A percentile compares a stretch with the other conserved stretches of the same genome.
Conservation (phyloP, 129 eudicot species). For the Centrapalus pauciflorus region DNA sequence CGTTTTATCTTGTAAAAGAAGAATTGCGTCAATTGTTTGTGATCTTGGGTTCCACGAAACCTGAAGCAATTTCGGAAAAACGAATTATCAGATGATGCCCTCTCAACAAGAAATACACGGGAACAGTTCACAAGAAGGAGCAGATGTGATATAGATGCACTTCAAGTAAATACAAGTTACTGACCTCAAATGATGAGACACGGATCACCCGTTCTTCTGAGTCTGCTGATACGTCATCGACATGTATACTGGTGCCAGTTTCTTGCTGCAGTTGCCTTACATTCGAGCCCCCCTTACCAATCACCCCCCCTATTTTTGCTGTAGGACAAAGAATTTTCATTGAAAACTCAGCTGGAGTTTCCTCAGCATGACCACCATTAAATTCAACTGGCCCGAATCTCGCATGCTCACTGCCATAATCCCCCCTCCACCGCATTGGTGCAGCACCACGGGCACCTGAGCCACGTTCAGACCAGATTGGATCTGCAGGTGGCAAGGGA, state of each 20-base stretch:
- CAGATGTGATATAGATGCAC: not conserved
- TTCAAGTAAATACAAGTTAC: not conserved
- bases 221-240: constrained; percentile 52
- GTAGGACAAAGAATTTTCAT: constrained; percentile 72
- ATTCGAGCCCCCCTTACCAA: constrained; percentile 69
- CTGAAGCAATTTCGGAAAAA: constrained; percentile 36
- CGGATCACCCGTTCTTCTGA: constrained; percentile 72
- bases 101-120: too few relatives aligned
- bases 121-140: not conserved
- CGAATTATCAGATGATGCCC: too few relatives aligned
- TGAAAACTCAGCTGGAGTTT: constrained; percentile 56
- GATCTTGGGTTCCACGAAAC: constrained; percentile 47
- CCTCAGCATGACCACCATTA: constrained; percentile 46
- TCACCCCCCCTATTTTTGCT: constrained; percentile 70
- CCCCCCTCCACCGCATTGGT: constrained; percentile 48
- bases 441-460: constrained; percentile 37
- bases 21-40: constrained; percentile 59
- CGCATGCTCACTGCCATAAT: constrained; percentile 37
- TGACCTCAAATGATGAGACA: constrained; percentile 78
- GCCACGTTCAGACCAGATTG: constrained; percentile 42
- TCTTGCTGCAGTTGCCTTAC: constrained; percentile 65
- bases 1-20: constrained; percentile 52
- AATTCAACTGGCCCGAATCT: constrained; percentile 36
- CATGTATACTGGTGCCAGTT: constrained; percentile 76
- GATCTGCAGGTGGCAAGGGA: constrained; percentile 33